Conservation (phyloP, 1,139 yeast species). For the Petasospora fabianii region DNA sequence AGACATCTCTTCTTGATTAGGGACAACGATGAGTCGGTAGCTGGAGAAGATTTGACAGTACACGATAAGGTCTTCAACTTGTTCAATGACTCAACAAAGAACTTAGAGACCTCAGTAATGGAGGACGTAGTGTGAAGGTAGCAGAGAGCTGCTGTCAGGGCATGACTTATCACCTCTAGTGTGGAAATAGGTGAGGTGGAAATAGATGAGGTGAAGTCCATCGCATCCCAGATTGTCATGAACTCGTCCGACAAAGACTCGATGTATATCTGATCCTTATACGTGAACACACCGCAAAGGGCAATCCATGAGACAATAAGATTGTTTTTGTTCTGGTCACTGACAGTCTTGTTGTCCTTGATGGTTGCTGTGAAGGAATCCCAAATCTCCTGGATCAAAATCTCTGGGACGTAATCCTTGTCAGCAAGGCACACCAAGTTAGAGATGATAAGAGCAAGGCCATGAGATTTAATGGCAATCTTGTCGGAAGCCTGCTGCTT, state of each 20-base stretch:
- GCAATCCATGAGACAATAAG: constrained; percentile 66
- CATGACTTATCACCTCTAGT: constrained; percentile 44
- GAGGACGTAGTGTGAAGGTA: constrained; percentile 35
- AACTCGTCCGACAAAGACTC: constrained; percentile 35
- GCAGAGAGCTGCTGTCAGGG: constrained; percentile 43
- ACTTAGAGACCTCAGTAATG: constrained; percentile 38
- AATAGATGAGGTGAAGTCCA: constrained; percentile 27
- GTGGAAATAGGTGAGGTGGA: constrained; percentile 27
- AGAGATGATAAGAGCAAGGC: constrained; percentile 38
- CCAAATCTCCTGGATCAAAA: constrained; percentile 33
- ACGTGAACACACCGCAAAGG: constrained; percentile 71
- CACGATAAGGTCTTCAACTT: constrained; percentile 35
- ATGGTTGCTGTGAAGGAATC: constrained; percentile 33
- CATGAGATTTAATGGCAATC: constrained; percentile 36
- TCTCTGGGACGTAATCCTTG: constrained; percentile 35
- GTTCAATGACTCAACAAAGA: constrained; percentile 40
- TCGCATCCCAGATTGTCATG: constrained; percentile 26
- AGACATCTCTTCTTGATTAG: constrained; percentile 38
- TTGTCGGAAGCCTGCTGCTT: constrained; percentile 32
- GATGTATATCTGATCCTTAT: constrained; percentile 55
- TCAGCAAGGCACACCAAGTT: constrained; percentile 33
- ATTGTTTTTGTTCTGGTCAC: constrained; percentile 36
- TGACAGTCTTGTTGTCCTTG: constrained; percentile 31
- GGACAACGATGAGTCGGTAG: constrained; percentile 15
- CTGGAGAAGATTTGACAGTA: constrained; percentile 26